Evolutionary conservation across 148 eudicot species (phyloP), one percentile per base, ranked within the genome.

Genomic region (Beta vulgaris): DNA sequence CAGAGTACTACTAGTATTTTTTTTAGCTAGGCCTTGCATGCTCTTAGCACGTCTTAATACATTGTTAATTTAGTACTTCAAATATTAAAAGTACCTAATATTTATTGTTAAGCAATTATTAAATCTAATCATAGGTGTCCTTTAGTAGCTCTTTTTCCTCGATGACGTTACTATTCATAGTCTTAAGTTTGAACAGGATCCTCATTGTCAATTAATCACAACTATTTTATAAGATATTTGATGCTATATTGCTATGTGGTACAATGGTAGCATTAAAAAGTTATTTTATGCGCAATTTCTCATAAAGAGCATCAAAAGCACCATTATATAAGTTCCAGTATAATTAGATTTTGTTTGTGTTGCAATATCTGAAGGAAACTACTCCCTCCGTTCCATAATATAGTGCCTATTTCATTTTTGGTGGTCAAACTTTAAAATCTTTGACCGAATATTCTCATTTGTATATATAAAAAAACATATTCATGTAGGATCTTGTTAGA

Each of bases 11-110:
- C 9, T 26, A 43, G 42, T 40, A 60, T 74, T 46, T 12, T 34
- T n/a, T n/a, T n/a, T n/a, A n/a, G 53, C 34, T 19, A 74, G 21
- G 43, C 44, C 32, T 49, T 78, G 81, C 81, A 78, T 78, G 81
- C 76, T 64, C 64, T 78, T 40, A 34, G 68, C 76, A 78, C 81
- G 81, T 78, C 75, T 58, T 32, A 36, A 76, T 54, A 37, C 28
- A 54, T 18, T 48, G 43, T 28, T 58, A 7, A 25, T 55, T 21
- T 36, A 64, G 29, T 37, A 64, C 68, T 12, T 13, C 12, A 12
- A 13, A 3, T 16, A 61, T 18, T 7, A n/a, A 64, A 21, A 21
- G 6, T 64, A 40, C 5, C 6, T 51, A 51, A 51, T 21, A 48
- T 14, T 48, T 48, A 48, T 64, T 34, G 28, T 7, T 21, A 64